Base-by-base conservation (phyloP, 2,329 filamentous ascomycete species). In the Daldinia sp. region DNA sequence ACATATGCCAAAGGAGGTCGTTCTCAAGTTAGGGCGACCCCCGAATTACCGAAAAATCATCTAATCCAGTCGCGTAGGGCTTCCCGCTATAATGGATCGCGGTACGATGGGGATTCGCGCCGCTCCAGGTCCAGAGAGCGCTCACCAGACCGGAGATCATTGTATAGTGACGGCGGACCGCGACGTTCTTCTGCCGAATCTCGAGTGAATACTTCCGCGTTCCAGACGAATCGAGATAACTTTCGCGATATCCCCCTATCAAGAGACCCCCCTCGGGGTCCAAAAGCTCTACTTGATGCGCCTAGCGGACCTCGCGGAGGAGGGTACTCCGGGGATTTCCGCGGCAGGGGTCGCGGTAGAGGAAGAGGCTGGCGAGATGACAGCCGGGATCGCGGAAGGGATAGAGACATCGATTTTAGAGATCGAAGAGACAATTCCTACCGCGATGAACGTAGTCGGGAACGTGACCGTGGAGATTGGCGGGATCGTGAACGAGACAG, bases 211-310 rank as follows among this genome's bases (percentile, higher is more conserved):
- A 81, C 82, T 58, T 82, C 84, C 25, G 79, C 81, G n/a, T 91
- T 91, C 63, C 85, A 84, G 68, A 77, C 83, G 1, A 85, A 83
- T 69, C 82, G 88, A 68, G 86, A 89, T 68, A 75, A 72, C 10
- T 88, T 87, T 65, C 81, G 83, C 56, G 85, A 87, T 70, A 74
- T 83, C 69, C 67, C 83, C 69, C 67, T 83, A 74, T 75, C 84
- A 10, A 84, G 90, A 68, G 92, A 96, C 66, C 89, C 91, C 1
- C 93, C 93, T 2, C 85, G 93, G 58, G 93, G 91, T 0, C 93
- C 93, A 9, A 93, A 94, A 76, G 92, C 91, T 3, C 80, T 93
- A 59, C 85, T 90, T 62, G 91, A 94, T 63, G 79, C 86, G 27
- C 85, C 87, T n/a, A 86, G 84, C 66, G 88, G 87, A 27, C 89